Percentiles rank a stretch among this genome's conserved stretches.
Conservation (phyloP, 176 grass and related monocot genomes). For the Pharus latifolius region DNA sequence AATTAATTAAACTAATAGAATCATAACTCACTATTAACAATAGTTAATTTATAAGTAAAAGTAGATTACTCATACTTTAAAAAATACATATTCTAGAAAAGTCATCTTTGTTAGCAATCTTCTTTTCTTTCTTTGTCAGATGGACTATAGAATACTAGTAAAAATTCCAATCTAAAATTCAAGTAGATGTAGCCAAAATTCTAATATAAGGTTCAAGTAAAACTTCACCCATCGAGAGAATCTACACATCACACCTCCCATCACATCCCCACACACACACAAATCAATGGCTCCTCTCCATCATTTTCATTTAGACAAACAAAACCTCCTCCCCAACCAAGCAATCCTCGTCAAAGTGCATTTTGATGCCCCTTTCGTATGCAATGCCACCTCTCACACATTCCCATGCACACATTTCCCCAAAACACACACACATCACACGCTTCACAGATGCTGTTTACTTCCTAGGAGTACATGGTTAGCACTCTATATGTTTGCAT, state of each 20-base stretch:
- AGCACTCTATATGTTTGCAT: too few species aligned
- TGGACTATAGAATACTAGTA: too few species aligned
- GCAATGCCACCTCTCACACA: slow-evolving; percentile 32
- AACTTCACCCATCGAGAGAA: slow-evolving; percentile 4
- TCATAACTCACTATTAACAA: too few species aligned
- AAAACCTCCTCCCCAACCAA: neutral
- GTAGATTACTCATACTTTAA: too few species aligned
- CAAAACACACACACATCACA: neutral
- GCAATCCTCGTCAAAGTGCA: neutral
- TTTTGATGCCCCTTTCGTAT: slow-evolving; percentile 10
- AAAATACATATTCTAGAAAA: too few species aligned
- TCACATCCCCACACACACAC: slow-evolving; percentile 28
- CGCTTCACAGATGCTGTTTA: slow-evolving; percentile 20
- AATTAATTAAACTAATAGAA: too few species aligned
- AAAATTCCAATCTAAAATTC: too few species aligned
- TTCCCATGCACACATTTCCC: slow-evolving; percentile 60
- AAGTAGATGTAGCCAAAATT: too few species aligned
- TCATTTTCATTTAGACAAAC: slow-evolving; percentile 59
- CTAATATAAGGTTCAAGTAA: too few species aligned
- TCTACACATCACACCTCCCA: slow-evolving; percentile 20
- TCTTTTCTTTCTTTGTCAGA: too few species aligned
- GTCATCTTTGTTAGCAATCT: too few species aligned
- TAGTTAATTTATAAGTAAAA: too few species aligned
- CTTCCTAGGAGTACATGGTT: slow-evolving; percentile 4
- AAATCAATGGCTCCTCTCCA: slow-evolving; percentile 33